Conservation (phyloP, 164 flowering plant genomes). For the Buxus sempervirens region DNA sequence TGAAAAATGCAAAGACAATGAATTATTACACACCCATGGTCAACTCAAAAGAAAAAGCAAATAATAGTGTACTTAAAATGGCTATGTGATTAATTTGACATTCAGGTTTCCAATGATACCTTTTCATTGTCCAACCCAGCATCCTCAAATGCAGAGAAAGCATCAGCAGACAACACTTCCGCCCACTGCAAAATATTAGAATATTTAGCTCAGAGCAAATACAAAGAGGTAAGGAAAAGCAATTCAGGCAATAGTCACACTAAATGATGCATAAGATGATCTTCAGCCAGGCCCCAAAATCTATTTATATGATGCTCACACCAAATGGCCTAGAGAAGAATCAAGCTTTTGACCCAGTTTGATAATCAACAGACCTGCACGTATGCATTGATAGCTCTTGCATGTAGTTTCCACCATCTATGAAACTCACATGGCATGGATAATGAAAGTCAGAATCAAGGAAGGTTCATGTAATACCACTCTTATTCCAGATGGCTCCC, state of each 20-base stretch:
- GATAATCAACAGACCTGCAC: neutral
- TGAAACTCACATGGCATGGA: too few relatives aligned
- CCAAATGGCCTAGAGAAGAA: neutral
- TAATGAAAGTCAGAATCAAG: neutral
- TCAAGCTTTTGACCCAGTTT: neutral
- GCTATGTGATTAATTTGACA: neutral
- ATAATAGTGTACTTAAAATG: too few relatives aligned
- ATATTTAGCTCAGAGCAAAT: neutral
- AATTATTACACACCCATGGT: too few relatives aligned
- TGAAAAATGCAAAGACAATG: too few relatives aligned
- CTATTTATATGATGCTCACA: neutral
- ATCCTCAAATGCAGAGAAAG: constrained; percentile 97
- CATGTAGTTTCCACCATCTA: neutral
- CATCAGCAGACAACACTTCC: constrained; percentile 96
- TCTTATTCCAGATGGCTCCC: neutral
- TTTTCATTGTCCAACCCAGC: constrained; percentile 74
- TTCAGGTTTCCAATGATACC: constrained; percentile 36
- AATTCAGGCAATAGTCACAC: neutral
- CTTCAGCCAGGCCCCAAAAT: neutral
- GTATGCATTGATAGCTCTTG: neutral
- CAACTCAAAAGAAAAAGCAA: too few relatives aligned
- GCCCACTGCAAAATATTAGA: constrained; percentile 77
- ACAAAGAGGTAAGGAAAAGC: neutral
- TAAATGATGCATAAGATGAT: neutral
- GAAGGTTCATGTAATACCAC: neutral